Evolutionary conservation across 352 stramenopile genomes (phyloP).

Genomic region (Pythium diclinum): DNA sequence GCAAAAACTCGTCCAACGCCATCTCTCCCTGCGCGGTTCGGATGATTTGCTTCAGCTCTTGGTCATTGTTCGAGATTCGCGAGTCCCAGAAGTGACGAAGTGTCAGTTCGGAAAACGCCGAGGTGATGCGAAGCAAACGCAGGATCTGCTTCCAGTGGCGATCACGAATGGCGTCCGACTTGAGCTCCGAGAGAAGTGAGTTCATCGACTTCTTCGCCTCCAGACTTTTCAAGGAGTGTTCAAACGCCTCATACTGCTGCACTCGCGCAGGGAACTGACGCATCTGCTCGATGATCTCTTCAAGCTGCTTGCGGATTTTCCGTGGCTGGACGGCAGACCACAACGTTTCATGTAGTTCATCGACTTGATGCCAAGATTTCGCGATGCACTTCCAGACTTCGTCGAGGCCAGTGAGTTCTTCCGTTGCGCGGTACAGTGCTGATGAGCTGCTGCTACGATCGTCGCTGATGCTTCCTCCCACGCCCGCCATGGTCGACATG

Average conservation of each 20-base stretch:
- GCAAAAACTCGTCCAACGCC: slow-evolving; percentile 98
- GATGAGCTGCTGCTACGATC: slow-evolving; percentile 67
- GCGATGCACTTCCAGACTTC: slow-evolving; percentile 97
- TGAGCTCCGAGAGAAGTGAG: slow-evolving; percentile 95
- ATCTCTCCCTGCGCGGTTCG: slow-evolving; percentile 98
- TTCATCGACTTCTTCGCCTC: slow-evolving; percentile 93
- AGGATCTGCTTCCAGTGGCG: slow-evolving; percentile 99
- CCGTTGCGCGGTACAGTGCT: slow-evolving; percentile 71
- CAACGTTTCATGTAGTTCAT: slow-evolving; percentile 92
- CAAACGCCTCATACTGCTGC: slow-evolving; percentile 98
- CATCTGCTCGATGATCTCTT: slow-evolving; percentile 96
- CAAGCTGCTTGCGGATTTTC: slow-evolving; percentile 95
- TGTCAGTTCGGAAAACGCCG: slow-evolving; percentile 94
- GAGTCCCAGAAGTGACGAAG: slow-evolving; percentile 97
- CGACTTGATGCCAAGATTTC: slow-evolving; percentile 84
- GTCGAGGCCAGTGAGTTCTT: slow-evolving; percentile 94
- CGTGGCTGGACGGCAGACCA: slow-evolving; percentile 94
- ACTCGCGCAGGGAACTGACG: slow-evolving; percentile 94
- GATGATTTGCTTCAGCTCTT: slow-evolving; percentile 96
- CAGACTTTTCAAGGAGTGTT: slow-evolving; percentile 91
- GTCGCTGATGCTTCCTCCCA: slow-evolving; percentile 61
- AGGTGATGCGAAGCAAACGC: slow-evolving; percentile 90
- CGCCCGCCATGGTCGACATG: slow-evolving; percentile 58
- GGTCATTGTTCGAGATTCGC: slow-evolving; percentile 89
- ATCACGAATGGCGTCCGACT: slow-evolving; percentile 98